phyloP scores from a whole-genome alignment of 2,329 filamentous ascomycete genomes.

The Albifimbria verrucaria region DNA sequence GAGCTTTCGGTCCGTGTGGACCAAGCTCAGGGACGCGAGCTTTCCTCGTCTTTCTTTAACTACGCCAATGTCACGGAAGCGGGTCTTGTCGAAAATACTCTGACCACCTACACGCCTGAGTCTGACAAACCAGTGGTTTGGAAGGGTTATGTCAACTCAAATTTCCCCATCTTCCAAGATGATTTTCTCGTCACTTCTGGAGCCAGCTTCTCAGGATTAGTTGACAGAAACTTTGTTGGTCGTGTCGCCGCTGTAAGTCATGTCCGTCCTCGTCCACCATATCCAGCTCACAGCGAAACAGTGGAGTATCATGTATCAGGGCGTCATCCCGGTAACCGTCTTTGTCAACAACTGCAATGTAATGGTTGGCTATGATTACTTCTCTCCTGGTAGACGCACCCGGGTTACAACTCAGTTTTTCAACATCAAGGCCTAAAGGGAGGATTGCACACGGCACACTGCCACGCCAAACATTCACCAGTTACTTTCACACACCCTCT shows the following conservation, averaged over 20 bases:
- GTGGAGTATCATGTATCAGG: conserved; percentile 35
- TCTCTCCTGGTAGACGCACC: conserved; percentile 21
- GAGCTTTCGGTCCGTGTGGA: conserved; percentile 25
- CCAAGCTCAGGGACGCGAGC: conserved; percentile 23
- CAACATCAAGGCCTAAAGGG: conserved; percentile 17
- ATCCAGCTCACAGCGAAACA: not conserved
- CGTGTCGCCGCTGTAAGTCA: conserved; percentile 21
- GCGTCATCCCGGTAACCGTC: conserved; percentile 29
- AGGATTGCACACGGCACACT: not conserved
- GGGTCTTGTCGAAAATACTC: conserved; percentile 32
- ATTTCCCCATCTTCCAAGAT: conserved; percentile 29
- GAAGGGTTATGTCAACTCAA: conserved; percentile 32
- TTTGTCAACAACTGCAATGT: conserved; percentile 29
- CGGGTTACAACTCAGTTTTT: conserved; percentile 27
- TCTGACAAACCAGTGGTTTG: conserved; percentile 18
- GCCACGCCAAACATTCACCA: not conserved
- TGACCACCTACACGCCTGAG: conserved; percentile 21
- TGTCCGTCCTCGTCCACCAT: not conserved
- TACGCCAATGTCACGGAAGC: conserved; percentile 30
- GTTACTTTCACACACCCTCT: not conserved
- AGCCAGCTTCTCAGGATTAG: conserved; percentile 21
- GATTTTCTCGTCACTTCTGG: conserved; percentile 22
- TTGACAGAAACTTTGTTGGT: conserved; percentile 13
- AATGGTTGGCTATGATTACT: conserved; percentile 35
- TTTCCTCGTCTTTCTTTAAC: conserved; percentile 30